Base-by-base conservation (phyloP, 2,329 filamentous ascomycete genomes). In the Chaetomium olivaceum region DNA sequence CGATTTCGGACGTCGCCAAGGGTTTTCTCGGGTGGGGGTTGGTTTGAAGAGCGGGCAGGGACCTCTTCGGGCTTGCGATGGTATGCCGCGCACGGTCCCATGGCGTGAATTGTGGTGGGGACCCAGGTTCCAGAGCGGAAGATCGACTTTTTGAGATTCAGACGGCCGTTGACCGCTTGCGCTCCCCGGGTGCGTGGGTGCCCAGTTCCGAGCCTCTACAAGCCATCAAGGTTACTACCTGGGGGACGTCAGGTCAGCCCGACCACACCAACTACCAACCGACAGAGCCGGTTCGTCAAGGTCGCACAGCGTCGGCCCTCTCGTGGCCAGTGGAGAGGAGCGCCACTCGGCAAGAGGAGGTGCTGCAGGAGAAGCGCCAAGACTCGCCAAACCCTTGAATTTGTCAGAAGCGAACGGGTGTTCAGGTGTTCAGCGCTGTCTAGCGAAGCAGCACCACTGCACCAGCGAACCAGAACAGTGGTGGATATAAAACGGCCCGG, bases 71-170 rank as follows among this genome's bases (percentile, higher is more conserved):
- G 5, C 19, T 25, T 29, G 9, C 23, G 16, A 14, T 36, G 25
- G 54, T 31, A 43, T 63, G 51, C 27, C 56, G 36, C 52, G 36
- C 60, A 56, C 51, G 14, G 39, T 5, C 39, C 39, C 16, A 19
- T 7, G 21, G 23, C 33, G 11, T 9, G n/a, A 36, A 36, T 7
- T 12, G 36, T 12, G 33, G 25, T 27, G 19, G 54, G 21, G 50
- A 39, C 14, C 39, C 16, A 54, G 11, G 60, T 62, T 62, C 60
- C 52, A 62, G 52, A 57, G 60, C 36, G 27, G 48, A 33, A 46
- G 60, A 62, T 62, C 36, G 52, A n/a, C 51, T 27, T 48, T 21
- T 48, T 29, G 61, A 36, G 31, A 31, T 51, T 63, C 61, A 63
- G 54, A 63, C 61, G 61, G 61, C 54, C 54, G 23, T 21, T 9